phyloP scores from a whole-genome alignment of 2,329 filamentous ascomycete genomes.

The Rhinocladiella similis region DNA sequence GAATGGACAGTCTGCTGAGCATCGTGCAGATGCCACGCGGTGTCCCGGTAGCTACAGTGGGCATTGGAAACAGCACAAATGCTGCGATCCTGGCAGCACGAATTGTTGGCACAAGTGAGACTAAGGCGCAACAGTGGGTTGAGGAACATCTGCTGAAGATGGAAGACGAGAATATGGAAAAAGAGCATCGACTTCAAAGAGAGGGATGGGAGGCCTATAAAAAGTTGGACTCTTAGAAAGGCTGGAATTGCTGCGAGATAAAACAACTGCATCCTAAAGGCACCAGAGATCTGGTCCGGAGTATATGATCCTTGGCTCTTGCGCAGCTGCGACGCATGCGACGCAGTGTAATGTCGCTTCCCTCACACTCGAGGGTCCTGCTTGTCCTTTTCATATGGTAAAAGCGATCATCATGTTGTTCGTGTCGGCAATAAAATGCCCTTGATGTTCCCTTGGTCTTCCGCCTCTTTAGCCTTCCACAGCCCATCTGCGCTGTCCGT shows the following conservation, averaged over 20 bases:
- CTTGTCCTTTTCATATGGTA: too few species aligned
- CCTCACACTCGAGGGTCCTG: too few species aligned
- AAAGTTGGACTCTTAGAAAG: slow-evolving; percentile 25
- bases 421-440: too few species aligned
- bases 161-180: slow-evolving; percentile 31
- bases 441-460: too few species aligned
- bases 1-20: slow-evolving; percentile 63
- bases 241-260: neutral
- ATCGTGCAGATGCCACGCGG: slow-evolving; percentile 74
- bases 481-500: too few species aligned
- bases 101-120: slow-evolving; percentile 53
- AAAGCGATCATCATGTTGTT: too few species aligned
- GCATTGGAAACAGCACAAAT: slow-evolving; percentile 72
- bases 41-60: slow-evolving; percentile 68
- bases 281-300: too few species aligned
- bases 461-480: too few species aligned
- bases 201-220: slow-evolving; percentile 31
- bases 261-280: neutral
- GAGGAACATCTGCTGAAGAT: slow-evolving; percentile 29
- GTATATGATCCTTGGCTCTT: too few species aligned
- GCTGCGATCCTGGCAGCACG: slow-evolving; percentile 66
- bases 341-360: neutral
- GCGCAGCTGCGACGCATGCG: neutral
- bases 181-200: slow-evolving; percentile 25
- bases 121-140: slow-evolving; percentile 24